phyloP scores from a whole-genome alignment of 495 filamentous ascomycete species.

The Penicilliopsis zonata region DNA sequence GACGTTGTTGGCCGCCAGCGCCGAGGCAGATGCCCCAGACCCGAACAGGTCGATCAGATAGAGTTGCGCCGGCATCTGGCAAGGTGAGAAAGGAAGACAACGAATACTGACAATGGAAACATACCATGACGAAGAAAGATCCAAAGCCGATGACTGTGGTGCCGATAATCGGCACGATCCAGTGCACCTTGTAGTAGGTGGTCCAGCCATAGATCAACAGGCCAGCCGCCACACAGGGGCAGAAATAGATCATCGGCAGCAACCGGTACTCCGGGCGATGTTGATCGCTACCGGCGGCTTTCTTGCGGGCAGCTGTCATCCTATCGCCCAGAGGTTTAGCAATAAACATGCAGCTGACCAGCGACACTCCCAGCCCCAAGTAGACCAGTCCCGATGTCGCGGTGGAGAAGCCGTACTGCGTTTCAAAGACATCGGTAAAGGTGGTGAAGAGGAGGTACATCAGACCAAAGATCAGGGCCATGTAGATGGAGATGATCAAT shows the following conservation, averaged over 20 bases:
- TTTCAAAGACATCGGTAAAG: slow-evolving; percentile 21
- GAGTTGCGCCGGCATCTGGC: slow-evolving; percentile 15
- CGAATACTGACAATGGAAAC: too few relatives aligned
- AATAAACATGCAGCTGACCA: slow-evolving; percentile 10
- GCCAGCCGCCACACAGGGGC: slow-evolving; percentile 12
- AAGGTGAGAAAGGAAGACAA: background rate
- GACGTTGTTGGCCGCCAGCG: slow-evolving; percentile 16
- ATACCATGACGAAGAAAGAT: slow-evolving; percentile 11
- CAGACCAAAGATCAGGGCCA: slow-evolving; percentile 20
- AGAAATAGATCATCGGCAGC: slow-evolving; percentile 15
- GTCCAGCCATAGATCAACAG: slow-evolving; percentile 27
- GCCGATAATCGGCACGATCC: slow-evolving; percentile 26
- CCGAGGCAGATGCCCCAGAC: slow-evolving; percentile 16
- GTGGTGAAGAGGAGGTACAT: slow-evolving; percentile 31
- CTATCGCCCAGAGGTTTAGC: slow-evolving; percentile 15
- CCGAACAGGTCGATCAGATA: slow-evolving; percentile 26
- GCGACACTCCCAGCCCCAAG: slow-evolving; percentile 22
- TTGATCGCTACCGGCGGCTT: slow-evolving; percentile 4
- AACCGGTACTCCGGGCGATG: slow-evolving; percentile 19
- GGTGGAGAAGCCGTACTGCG: slow-evolving; percentile 17
- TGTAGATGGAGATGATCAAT: slow-evolving; percentile 19
- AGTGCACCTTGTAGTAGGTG: slow-evolving; percentile 18
- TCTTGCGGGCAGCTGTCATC: slow-evolving; percentile 7
- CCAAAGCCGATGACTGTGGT: slow-evolving; percentile 21
- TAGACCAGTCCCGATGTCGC: slow-evolving; percentile 20